Percentiles rank a stretch among this genome's conserved stretches.
Conservation (phyloP, 2,329 filamentous ascomycete genomes). For the Microdochium trichocladiopsis region DNA sequence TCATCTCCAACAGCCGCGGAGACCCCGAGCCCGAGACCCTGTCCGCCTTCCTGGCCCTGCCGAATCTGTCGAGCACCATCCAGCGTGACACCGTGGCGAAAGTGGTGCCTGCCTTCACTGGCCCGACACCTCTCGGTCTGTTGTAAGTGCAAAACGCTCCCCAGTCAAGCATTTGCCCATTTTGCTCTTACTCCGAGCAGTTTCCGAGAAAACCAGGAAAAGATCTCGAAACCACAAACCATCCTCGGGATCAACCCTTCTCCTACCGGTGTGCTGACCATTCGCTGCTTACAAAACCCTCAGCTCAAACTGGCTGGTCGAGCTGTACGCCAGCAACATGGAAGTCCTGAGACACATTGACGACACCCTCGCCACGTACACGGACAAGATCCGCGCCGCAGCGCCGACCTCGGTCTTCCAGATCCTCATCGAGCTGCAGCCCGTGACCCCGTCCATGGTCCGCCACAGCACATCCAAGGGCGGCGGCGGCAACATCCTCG, state of each 20-base stretch:
- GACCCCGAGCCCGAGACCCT: conserved; percentile 17
- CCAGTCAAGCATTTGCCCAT: too few relatives aligned
- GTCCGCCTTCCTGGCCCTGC: too few relatives aligned
- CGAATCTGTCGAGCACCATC: conserved; percentile 13
- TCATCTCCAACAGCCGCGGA: conserved; percentile 23
- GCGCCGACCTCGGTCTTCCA: conserved; percentile 8
- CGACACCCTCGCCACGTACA: conserved; percentile 11
- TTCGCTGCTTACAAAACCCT: too few relatives aligned
- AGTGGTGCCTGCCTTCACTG: conserved; percentile 15
- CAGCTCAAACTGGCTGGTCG: conserved; percentile 24
- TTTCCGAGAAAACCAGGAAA: too few relatives aligned
- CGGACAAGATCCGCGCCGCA: conserved; percentile 1
- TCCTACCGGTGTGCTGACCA: too few relatives aligned
- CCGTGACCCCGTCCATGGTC: conserved; percentile 20
- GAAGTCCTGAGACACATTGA: conserved; percentile 18
- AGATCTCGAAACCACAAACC: too few relatives aligned
- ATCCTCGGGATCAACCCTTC: too few relatives aligned
- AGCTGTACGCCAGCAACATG: conserved; percentile 17
- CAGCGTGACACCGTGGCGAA: background rate
- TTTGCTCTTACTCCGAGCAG: too few relatives aligned
- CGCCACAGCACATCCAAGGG: conserved; percentile 12
- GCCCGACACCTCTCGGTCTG: conserved; percentile 19
- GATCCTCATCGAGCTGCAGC: conserved; percentile 21
- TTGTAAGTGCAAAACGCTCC: conserved; percentile 7
- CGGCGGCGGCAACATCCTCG: conserved; percentile 25